A percentile compares a stretch with the other conserved stretches of the same genome.
Evolutionary conservation across 2,329 filamentous ascomycete species (phyloP).

Genomic region (Pseudogymnoascus sp.): DNA sequence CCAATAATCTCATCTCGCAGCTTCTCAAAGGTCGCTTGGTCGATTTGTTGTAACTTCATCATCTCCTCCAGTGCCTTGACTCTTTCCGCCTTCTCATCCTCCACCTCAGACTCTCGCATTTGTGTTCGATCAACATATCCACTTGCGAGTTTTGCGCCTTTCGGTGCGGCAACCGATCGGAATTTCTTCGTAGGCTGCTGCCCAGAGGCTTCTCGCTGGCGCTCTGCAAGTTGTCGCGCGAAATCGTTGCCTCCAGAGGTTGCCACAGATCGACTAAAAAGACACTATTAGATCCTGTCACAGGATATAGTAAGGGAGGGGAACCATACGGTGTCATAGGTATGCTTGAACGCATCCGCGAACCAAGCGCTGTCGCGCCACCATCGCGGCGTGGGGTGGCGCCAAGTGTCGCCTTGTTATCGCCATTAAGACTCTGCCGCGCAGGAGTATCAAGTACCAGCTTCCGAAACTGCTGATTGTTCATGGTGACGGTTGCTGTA

Average conservation of each 20-base stretch:
- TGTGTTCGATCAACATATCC: conserved; percentile 83
- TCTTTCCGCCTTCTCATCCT: conserved; percentile 54
- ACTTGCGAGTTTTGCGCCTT: conserved; percentile 69
- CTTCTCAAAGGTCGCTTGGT: conserved; percentile 70
- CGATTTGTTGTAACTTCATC: conserved; percentile 77
- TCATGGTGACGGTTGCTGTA: conserved; percentile 52
- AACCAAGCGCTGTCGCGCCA: conserved; percentile 58
- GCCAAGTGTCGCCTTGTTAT: conserved; percentile 30
- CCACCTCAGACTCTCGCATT: conserved; percentile 48
- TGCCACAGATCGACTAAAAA: conserved; percentile 20
- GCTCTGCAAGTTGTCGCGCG: conserved; percentile 75
- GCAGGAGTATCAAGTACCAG: conserved; percentile 56
- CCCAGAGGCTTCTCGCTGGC: conserved; percentile 31
- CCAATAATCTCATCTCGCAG: conserved; percentile 72
- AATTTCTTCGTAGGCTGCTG: conserved; percentile 62
- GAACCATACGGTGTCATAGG: conserved; percentile 84
- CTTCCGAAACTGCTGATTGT: conserved; percentile 89
- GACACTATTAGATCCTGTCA: too few species aligned
- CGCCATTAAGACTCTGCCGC: conserved; percentile 27
- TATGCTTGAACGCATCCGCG: conserved; percentile 71
- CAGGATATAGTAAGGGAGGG: neutral
- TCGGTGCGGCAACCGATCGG: conserved; percentile 68
- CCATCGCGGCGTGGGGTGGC: conserved; percentile 39
- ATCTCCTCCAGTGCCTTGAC: conserved; percentile 76
- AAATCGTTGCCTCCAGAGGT: conserved; percentile 56